Percentiles rank a stretch among this genome's conserved stretches.
phyloP scores from a whole-genome alignment of 352 stramenopile genomes.

The Elongisporangium anandrum region DNA sequence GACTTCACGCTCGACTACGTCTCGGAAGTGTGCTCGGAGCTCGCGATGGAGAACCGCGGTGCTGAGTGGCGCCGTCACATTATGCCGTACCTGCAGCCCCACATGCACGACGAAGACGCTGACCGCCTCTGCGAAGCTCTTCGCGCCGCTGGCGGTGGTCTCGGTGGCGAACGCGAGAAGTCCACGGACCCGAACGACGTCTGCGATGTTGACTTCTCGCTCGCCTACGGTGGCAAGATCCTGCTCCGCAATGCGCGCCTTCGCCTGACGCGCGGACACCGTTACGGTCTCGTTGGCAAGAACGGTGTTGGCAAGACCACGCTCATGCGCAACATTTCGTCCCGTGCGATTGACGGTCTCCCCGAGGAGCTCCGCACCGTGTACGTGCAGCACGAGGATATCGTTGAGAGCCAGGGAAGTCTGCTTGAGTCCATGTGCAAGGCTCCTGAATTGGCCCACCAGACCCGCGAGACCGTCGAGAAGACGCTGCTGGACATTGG shows the following conservation, averaged over 20 bases:
- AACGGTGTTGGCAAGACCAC: constrained; percentile 98
- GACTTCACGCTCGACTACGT: constrained; percentile 62
- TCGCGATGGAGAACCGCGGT: constrained; percentile 52
- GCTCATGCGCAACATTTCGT: constrained; percentile 90
- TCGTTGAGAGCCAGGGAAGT: constrained; percentile 84
- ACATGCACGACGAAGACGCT: constrained; percentile 52
- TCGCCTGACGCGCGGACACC: constrained; percentile 91
- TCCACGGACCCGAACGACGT: constrained; percentile 66
- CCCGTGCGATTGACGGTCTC: constrained; percentile 89
- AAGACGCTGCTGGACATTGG: constrained; percentile 87
- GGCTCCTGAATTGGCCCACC: constrained; percentile 70
- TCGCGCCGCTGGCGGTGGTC: constrained; percentile 42
- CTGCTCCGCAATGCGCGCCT: constrained; percentile 96
- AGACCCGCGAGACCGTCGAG: constrained; percentile 69
- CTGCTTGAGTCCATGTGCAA: constrained; percentile 63
- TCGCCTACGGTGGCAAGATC: constrained; percentile 90
- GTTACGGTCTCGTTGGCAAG: constrained; percentile 94
- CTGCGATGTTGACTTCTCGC: constrained; percentile 67
- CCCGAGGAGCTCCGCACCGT: constrained; percentile 91
- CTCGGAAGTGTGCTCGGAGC: constrained; percentile 53
- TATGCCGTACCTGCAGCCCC: constrained; percentile 44
- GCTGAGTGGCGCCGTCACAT: constrained; percentile 49
- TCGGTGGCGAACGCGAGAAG: constrained; percentile 45
- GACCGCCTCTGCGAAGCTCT: constrained; percentile 46
- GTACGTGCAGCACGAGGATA: constrained; percentile 96